phyloP scores from a whole-genome alignment of 2,329 filamentous ascomycete genomes.

The Chaetomiaceae sp. region DNA sequence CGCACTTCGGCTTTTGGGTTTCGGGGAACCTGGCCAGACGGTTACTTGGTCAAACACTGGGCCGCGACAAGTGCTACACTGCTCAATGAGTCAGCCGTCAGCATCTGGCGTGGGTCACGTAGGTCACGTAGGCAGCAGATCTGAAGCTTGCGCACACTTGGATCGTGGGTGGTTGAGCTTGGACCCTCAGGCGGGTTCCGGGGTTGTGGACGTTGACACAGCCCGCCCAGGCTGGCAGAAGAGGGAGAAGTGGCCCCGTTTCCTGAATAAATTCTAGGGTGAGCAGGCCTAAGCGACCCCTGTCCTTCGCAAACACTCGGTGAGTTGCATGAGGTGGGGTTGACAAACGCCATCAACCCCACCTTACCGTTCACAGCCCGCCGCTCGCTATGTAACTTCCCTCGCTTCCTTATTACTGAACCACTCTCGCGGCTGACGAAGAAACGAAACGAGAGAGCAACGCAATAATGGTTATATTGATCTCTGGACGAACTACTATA shows the following conservation, averaged over 20 bases:
- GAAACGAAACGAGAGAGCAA: no score
- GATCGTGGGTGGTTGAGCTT: slow-evolving; percentile 7
- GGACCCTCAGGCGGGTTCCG: neutral
- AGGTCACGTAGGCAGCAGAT: neutral
- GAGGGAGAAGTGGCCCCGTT: slow-evolving; percentile 14
- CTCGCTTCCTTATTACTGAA: no score
- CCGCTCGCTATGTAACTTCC: no score
- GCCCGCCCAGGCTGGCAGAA: no score
- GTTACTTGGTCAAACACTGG: neutral
- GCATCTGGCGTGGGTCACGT: no score
- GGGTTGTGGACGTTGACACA: slow-evolving; percentile 6
- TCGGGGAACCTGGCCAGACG: neutral
- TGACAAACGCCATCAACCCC: slow-evolving; percentile 10
- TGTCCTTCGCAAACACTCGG: no score
- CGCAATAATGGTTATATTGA: no score
- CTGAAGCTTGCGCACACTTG: neutral
- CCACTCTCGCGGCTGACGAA: no score
- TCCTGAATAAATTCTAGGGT: slow-evolving; percentile 18
- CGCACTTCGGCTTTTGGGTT: neutral
- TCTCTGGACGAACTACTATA: no score
- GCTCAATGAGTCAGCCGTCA: no score
- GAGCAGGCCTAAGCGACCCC: slow-evolving; percentile 5
- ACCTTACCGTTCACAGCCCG: slow-evolving; percentile 9
- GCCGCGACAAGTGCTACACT: neutral
- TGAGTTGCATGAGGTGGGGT: slow-evolving; percentile 13